These are phyloP conservation scores for Bipolaris zeicola DNA, from an alignment of 2,329 filamentous ascomycete species.

Conservation along the genomic window DNA sequence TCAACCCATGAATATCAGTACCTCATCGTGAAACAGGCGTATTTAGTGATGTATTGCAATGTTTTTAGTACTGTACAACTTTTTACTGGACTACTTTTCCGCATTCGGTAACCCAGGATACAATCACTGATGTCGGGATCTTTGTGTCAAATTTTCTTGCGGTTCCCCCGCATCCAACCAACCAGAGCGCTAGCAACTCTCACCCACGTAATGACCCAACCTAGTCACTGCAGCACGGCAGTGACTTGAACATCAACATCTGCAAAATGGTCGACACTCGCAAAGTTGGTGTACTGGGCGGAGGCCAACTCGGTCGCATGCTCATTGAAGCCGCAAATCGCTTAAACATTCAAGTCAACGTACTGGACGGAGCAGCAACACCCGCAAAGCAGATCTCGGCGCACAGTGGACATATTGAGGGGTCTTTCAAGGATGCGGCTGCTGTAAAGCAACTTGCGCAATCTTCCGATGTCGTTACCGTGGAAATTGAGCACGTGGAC, in stretches of 20 bases:
- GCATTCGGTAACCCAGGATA: conserved; percentile 4
- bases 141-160: conserved; percentile 31
- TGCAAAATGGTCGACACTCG: conserved; percentile 38
- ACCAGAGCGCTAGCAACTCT: conserved; percentile 20
- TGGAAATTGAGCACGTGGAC: conserved; percentile 95
- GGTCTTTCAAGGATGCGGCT: conserved; percentile 83
- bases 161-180: conserved; percentile 30
- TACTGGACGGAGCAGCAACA: conserved; percentile 76
- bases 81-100: conserved; percentile 2
- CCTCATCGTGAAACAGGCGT: neutral
- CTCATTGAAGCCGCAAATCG: conserved; percentile 83
- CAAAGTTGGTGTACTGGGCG: conserved; percentile 48
- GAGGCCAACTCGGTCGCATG: conserved; percentile 81
- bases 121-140: conserved; percentile 10
- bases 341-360: conserved; percentile 77
- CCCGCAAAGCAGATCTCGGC: conserved; percentile 87
- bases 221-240: conserved; percentile 24
- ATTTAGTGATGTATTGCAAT: neutral
- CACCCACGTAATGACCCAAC: conserved; percentile 21
- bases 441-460: conserved; percentile 81
- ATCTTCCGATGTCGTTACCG: conserved; percentile 79
- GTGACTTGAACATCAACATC: conserved; percentile 12
- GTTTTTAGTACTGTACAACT: neutral
- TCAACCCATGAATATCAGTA: conserved; percentile 33
- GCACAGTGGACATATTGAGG: conserved; percentile 74